Conservation (phyloP, 441 rosid genomes). For the Bruguiera hainesii region DNA sequence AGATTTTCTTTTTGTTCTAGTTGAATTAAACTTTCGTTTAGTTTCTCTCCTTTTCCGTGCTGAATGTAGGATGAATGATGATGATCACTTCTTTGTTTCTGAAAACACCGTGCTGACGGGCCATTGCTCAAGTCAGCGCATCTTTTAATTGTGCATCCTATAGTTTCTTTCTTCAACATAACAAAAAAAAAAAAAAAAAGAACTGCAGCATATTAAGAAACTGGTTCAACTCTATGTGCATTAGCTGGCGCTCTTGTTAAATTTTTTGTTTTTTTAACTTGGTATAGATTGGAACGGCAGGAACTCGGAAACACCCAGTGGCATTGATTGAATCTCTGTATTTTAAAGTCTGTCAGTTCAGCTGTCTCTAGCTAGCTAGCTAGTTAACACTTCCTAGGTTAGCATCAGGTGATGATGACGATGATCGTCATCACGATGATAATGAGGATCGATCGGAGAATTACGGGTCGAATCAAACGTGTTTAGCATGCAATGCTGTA, state of each 20-base stretch:
- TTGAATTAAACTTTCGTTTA: slow-evolving; percentile 12
- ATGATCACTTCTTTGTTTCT: slow-evolving; percentile 5
- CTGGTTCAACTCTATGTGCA: no score
- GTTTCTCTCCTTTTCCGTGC: slow-evolving; percentile 8
- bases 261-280: no score
- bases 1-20: neutral
- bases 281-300: no score
- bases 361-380: no score
- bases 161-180: neutral
- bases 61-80: slow-evolving; percentile 26
- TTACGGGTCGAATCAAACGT: slow-evolving; percentile 38
- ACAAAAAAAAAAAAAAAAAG: no score
- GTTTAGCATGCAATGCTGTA: slow-evolving; percentile 49
- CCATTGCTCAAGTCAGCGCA: slow-evolving; percentile 17
- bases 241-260: no score
- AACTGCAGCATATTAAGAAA: no score
- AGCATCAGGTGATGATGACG: slow-evolving; percentile 17
- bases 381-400: neutral
- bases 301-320: no score
- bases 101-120: slow-evolving; percentile 4
- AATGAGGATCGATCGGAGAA: slow-evolving; percentile 17
- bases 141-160: slow-evolving; percentile 5
- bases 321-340: no score
- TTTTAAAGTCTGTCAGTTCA: no score
- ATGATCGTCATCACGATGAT: slow-evolving; percentile 1